Base-by-base conservation (phyloP, 2,329 filamentous ascomycete genomes). In the Fusarium transvaalense region DNA sequence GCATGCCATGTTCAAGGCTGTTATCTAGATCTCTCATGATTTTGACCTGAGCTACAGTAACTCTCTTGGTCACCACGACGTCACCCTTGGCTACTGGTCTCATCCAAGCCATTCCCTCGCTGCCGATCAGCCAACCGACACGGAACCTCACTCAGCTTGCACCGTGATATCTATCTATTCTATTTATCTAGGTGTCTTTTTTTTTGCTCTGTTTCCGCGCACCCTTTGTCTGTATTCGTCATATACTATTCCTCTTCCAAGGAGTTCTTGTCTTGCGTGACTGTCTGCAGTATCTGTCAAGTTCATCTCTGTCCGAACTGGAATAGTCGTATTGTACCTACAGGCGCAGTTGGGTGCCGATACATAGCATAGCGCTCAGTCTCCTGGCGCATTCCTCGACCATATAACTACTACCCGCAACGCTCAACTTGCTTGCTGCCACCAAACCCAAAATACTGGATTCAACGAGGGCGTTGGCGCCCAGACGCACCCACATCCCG, bases 1-100 rank as follows among this genome's bases (percentile, higher is more conserved):
- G 71, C 69, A 73, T 73, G 68, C 62, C 64, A 35, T 55, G 23
- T 37, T 23, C 69, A 34, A 63, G 58, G 66, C 52, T 57, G 71
- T 71, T 62, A 73, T 61, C 63, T 67, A 69, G 69, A 64, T 59
- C 65, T 71, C 60, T 54, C 56, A 64, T 68, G 62, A 66, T 71
- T 61, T 57, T 46, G 48, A 46, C 46, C 32, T 39, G 56, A 62
- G n/a, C 32, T 39, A 29, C 47, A 51, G 53, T 43, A 55, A 61
- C 50, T 64, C 56, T 63, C 56, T 45, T 52, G 51, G 57, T 71
- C 57, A 59, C 61, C 43, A 61, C 69, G 57, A 71, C 71, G 66
- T 70, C 66, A 71, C 65, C 34, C 25, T 56, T 48, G 39, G 61
- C 61, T 61, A 61, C 63, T 66, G 41, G 57, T 61, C 53, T 61